Evolutionary conservation across 2,329 filamentous ascomycete species (phyloP).

Genomic region (Elsinoe fawcettii): DNA sequence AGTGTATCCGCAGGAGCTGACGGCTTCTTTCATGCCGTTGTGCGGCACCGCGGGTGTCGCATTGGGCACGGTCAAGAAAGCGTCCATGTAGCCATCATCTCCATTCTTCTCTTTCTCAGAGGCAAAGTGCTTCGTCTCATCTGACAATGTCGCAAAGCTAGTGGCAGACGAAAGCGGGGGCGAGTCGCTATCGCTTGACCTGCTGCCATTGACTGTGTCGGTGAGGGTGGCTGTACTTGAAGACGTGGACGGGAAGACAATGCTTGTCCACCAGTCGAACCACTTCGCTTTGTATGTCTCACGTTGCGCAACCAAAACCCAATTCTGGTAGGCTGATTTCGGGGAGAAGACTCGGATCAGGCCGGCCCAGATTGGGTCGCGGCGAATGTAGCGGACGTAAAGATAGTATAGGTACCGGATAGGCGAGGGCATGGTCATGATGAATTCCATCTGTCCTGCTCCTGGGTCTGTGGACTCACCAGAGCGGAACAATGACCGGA

Average conservation of each 20-base stretch:
- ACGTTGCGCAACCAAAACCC: constrained; percentile 68
- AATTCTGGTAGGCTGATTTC: constrained; percentile 70
- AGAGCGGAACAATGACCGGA: constrained; percentile 64
- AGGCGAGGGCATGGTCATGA: constrained; percentile 64
- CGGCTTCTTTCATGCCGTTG: constrained; percentile 74
- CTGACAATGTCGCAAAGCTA: constrained; percentile 11
- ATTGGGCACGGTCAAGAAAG: constrained; percentile 77
- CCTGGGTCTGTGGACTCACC: constrained; percentile 76
- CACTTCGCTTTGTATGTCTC: constrained; percentile 71
- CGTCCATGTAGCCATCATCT: constrained; percentile 51
- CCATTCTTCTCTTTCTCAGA: constrained; percentile 14
- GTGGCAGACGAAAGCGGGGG: constrained; percentile 2
- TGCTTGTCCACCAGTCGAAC: constrained; percentile 67
- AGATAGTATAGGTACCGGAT: constrained; percentile 81
- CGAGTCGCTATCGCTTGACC: constrained; percentile 28
- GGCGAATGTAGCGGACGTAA: constrained; percentile 75
- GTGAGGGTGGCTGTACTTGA: neutral
- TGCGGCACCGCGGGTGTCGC: constrained; percentile 85
- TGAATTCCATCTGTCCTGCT: constrained; percentile 63
- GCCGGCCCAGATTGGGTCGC: constrained; percentile 70
- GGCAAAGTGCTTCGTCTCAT: constrained; percentile 29
- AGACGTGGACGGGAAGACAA: neutral
- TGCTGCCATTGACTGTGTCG: constrained; percentile 39
- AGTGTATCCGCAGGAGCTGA: constrained; percentile 84
- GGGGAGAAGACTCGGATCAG: constrained; percentile 65